These are phyloP conservation scores for Pseudonitzschia multistriata DNA, from an alignment of 108 stramenopile genomes.

Conservation along the genomic window DNA sequence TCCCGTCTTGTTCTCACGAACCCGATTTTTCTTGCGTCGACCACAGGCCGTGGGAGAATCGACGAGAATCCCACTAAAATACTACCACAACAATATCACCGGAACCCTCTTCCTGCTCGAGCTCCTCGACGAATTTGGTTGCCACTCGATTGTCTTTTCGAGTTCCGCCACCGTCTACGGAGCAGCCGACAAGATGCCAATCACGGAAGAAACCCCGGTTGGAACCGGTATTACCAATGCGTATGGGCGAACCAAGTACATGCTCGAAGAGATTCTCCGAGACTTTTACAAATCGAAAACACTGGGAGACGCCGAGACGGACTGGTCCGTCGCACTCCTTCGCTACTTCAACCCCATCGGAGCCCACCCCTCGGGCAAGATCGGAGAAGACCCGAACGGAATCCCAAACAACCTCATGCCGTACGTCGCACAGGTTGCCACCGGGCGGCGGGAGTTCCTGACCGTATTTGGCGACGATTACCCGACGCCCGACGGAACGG, in stretches of 20 bases:
- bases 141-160: constrained; percentile 91
- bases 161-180: constrained; percentile 98
- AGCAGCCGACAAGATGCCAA: constrained; percentile 84
- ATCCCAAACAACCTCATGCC: constrained; percentile 99
- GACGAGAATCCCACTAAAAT: constrained; percentile 84
- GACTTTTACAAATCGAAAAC: constrained; percentile 83
- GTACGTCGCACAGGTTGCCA: constrained; percentile 95
- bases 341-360: constrained; percentile 99
- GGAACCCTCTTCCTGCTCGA: constrained; percentile 83
- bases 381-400: constrained; percentile 98
- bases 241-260: constrained; percentile 98
- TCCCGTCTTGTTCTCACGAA: not conserved
- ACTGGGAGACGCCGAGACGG: constrained; percentile 28
- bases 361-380: constrained; percentile 93
- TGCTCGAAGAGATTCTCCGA: constrained; percentile 96
- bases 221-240: constrained; percentile 96
- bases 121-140: constrained; percentile 88
- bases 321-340: constrained; percentile 85
- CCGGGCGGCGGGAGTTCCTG: constrained; percentile 90
- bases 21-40: not conserved
- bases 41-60: constrained; percentile 91
- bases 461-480: constrained; percentile 98
- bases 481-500: constrained; percentile 95
- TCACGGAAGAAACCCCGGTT: constrained; percentile 82
- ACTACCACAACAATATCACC: constrained; percentile 93